Percentiles rank a stretch among this genome's conserved stretches.
Conservation (phyloP, 768 basidiomycete genomes). For the Ephemerocybe angulata region DNA sequence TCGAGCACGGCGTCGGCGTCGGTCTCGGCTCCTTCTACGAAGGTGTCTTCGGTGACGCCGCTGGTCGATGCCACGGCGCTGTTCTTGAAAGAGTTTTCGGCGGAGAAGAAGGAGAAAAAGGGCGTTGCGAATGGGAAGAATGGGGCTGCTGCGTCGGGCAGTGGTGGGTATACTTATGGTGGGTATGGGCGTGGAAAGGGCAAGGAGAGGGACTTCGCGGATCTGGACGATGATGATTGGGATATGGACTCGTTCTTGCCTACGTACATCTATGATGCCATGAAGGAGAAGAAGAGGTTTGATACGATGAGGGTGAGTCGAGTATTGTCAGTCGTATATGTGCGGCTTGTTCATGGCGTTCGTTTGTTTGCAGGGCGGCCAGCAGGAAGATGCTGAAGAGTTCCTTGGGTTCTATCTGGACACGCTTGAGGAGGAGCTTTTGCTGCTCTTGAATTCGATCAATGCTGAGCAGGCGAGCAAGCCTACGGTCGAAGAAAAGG, state of each 20-base stretch:
- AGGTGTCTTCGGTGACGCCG: slow-evolving; percentile 32
- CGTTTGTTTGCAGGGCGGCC: slow-evolving; percentile 57
- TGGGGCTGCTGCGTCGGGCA: slow-evolving; percentile 17
- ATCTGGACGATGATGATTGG: slow-evolving; percentile 41
- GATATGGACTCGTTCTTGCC: slow-evolving; percentile 75
- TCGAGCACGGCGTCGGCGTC: neutral
- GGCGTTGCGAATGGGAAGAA: too few species aligned
- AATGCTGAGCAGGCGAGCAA: slow-evolving; percentile 28
- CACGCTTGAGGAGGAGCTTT: slow-evolving; percentile 88
- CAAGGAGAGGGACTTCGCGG: slow-evolving; percentile 24
- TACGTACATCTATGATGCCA: slow-evolving; percentile 82
- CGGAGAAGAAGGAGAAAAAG: slow-evolving; percentile 20
- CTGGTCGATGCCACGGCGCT: slow-evolving; percentile 64
- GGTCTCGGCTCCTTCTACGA: neutral
- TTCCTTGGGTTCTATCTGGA: slow-evolving; percentile 98
- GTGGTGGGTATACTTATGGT: slow-evolving; percentile 14
- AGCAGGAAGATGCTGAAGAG: slow-evolving; percentile 98
- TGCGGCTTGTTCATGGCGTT: neutral
- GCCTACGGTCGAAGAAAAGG: slow-evolving; percentile 40
- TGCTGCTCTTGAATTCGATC: slow-evolving; percentile 57
- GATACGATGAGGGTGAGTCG: slow-evolving; percentile 82
- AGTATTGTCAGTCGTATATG: slow-evolving; percentile 4
- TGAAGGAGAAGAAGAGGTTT: slow-evolving; percentile 91
- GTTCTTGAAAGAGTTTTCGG: slow-evolving; percentile 76
- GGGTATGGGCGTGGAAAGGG: slow-evolving; percentile 23